Percentiles rank a stretch among this genome's conserved stretches.
Evolutionary conservation across 2,329 filamentous ascomycete genomes (phyloP).

Genomic region (Alternaria sp.): DNA sequence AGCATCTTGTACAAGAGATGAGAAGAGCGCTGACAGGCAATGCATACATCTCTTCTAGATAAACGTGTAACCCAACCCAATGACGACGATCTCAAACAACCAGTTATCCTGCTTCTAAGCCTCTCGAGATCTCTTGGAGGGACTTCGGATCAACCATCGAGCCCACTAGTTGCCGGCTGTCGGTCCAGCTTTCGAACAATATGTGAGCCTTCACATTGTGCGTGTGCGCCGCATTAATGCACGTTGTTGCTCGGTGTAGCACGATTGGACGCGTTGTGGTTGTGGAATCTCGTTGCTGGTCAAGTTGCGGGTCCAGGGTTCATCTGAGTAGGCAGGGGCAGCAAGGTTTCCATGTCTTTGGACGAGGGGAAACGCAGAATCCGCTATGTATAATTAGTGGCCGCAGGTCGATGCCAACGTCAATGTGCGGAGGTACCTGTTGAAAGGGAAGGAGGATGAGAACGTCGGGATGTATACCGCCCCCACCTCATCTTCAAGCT

Average conservation of each 20-base stretch:
- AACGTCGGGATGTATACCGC: too few relatives aligned
- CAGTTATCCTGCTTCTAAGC: too few relatives aligned
- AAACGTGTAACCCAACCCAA: too few relatives aligned
- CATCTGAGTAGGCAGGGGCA: fast-evolving
- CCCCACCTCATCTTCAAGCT: neutral
- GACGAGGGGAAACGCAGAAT: neutral
- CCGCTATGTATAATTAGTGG: too few relatives aligned
- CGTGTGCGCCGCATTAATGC: neutral
- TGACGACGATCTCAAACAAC: too few relatives aligned
- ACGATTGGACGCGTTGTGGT: neutral
- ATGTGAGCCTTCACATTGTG: neutral
- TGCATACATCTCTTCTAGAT: too few relatives aligned
- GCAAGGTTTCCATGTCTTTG: fast-evolving
- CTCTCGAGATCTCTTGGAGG: neutral
- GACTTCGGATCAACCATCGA: neutral
- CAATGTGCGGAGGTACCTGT: too few relatives aligned
- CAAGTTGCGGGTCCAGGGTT: neutral
- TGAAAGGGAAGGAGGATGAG: too few relatives aligned
- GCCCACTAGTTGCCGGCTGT: neutral
- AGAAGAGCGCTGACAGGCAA: too few relatives aligned
- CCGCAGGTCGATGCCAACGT: too few relatives aligned
- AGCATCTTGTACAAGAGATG: too few relatives aligned
- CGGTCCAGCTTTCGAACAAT: neutral
- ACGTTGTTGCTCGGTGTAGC: neutral
- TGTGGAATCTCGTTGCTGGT: neutral